Evolutionary conservation across 306 rosid genomes (phyloP), one percentile per base, ranked within the genome.

Genomic region (Trichosanthes cucumerina): DNA sequence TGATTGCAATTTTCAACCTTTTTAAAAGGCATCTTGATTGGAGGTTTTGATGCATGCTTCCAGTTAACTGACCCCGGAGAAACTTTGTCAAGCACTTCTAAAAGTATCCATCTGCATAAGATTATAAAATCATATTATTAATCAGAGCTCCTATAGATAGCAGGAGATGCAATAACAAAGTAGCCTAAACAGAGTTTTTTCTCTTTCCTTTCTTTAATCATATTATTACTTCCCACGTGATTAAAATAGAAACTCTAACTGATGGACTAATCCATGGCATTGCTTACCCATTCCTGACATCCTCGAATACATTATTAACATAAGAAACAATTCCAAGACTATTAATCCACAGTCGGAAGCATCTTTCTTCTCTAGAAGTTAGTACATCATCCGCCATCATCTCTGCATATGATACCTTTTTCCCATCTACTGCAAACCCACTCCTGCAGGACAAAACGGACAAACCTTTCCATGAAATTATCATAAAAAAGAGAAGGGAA

Each of bases 1-100:
- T 96, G 98, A 80, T 96, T 96, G 91, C 99, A 91, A 78, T 96
- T 96, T 89, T 96, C 98, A 77, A 96, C 92, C 78, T 96, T 96
- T 84, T 92, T 90, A 81, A 96, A 96, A 4, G 98, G 99, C 99
- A 96, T 92, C 86, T 81, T 96, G 46, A 92, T 87, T n/a, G 99
- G 99, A 44, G 99, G 99, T 77, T 77, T 96, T 74, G 99, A 85
- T 80, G 99, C 93, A n/a, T 86, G 93, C 81, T 91, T 96, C 98
- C 97, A 96, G 82, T 87, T 83, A 76, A 96, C 98, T 16, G 92
- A 87, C 68, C 93, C 97, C 1, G 92, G 91, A 86, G 92, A 91
- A 68, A 96, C 88, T 88, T 53, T 96, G 88, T 96, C 99, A 76
- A 96, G 89, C 63, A 93, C 96, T 88, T 96, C 97, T 68, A 96